These are phyloP conservation scores for Aspergillus piperis DNA, from an alignment of 2,329 filamentous ascomycete species.

Conservation along the genomic window DNA sequence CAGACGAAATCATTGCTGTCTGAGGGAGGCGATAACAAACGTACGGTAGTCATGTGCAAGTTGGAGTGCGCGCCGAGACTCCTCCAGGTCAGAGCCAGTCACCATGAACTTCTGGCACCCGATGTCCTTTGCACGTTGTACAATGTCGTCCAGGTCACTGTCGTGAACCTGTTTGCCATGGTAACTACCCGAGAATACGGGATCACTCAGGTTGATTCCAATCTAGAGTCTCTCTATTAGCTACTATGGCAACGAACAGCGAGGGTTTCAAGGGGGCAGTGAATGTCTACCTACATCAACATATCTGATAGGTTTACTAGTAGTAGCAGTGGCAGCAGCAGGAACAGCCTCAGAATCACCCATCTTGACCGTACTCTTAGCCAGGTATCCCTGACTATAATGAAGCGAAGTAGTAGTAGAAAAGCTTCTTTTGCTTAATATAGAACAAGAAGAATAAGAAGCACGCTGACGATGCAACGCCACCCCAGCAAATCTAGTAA, in stretches of 20 bases:
- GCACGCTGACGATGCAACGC: not conserved
- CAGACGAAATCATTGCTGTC: conserved; percentile 16
- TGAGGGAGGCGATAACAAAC: conserved; percentile 32
- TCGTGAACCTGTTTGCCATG: conserved; percentile 69
- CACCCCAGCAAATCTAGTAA: no score
- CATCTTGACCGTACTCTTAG: conserved; percentile 33
- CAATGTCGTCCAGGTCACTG: conserved; percentile 59
- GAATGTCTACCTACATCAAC: conserved; percentile 45
- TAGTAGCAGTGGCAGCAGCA: no score
- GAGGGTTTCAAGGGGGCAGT: not conserved
- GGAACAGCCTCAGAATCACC: conserved; percentile 24
- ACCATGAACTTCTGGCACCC: conserved; percentile 90
- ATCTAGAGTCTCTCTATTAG: conserved; percentile 53
- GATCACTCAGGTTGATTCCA: conserved; percentile 94
- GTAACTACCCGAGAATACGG: conserved; percentile 82
- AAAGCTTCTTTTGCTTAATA: conserved; percentile 11
- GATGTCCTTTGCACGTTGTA: conserved; percentile 73
- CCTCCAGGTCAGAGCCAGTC: conserved; percentile 82
- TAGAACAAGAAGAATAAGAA: conserved; percentile 5
- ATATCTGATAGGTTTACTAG: conserved; percentile 42
- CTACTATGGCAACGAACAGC: not conserved
- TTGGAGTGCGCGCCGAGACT: conserved; percentile 72
- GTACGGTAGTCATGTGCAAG: conserved; percentile 74
- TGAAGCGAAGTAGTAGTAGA: conserved; percentile 7
- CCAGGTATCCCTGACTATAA: conserved; percentile 2